Base-by-base conservation (phyloP, 768 basidiomycete genomes). In the Butyriboletus loyo region DNA sequence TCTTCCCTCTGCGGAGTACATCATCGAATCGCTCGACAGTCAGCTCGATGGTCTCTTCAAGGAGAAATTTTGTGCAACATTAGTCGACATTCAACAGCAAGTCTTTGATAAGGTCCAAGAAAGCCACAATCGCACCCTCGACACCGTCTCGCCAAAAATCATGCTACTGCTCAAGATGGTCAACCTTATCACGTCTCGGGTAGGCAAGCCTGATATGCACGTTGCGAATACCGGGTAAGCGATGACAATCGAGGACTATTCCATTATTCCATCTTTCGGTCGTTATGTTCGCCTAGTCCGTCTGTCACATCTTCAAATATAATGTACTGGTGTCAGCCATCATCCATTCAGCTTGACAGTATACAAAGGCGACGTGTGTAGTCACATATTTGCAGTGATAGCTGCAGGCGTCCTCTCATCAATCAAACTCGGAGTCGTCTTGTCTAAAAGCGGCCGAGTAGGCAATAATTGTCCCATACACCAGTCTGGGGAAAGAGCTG, bases 391-490 rank as follows among this genome's bases (percentile, higher is more conserved):
- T 57, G 62, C 52, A 56, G 49, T 32, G 47, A 27, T 40, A 25
- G 10, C 8, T 21, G 30, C 24, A 36, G 41, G 13, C 17, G 13
- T 42, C 44, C 27, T 25, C 63, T 9, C 8, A 24, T 46, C 46
- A 89, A 59, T 89, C 89, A 58, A 82, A 92, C 52, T 93, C 92
- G n/a, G 87, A 86, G 30, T 84, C 79, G 42, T 89, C 89, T 66
- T 89, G 84, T 57, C 72, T 86, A 70, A 94, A 92, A 22, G 85
- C 86, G 27, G 89, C 86, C 11, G 89, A 81, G 64, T 97, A 97
- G 7, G 89, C 86, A 57, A 93, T 54, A 62, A 97, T 96, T 17
- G 94, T 97, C 5, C 87, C 88, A 68, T 96, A 96, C 2, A 97
- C 91, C 62, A 91, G 73, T 40, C 87, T 89, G 54, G 21, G 27